Base-by-base conservation (phyloP, 1,284 basidiomycete genomes). In the Sanguinoderma infundibulare region DNA sequence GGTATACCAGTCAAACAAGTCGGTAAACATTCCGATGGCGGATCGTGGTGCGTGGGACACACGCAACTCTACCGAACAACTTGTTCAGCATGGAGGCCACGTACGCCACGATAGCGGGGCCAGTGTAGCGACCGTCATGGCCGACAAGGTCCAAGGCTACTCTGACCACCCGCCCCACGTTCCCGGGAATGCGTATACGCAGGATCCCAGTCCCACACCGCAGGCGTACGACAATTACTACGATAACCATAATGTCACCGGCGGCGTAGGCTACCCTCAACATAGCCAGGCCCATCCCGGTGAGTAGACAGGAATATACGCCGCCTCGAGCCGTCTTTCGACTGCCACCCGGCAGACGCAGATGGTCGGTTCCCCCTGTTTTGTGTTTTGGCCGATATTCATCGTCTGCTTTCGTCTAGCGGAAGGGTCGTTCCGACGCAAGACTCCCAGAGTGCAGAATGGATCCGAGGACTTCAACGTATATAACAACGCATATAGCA, bases 31-130 rank as follows among this genome's bases (percentile, higher is more conserved):
- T 67, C 89, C 87, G 44, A 83, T 88, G 77, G 79, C 78, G 61
- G 79, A 81, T 66, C 86, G 88, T 57, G 81, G 88, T 58, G 85
- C 90, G 38, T 95, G 91, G 91, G 89, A 92, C 65, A 79, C 84
- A 28, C 83, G 89, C 63, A 78, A 81, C 35, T 87, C 86, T 3
- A 75, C 78, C 32, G 89, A 88, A 35, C 57, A 62, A 42, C 56
- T 69, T 42, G 67, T 64, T 60, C 65, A 67, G 57, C 59, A 64
- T 57, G 65, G 68, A 53, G 69, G 67, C 35, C 73, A 75, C 59
- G 56, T 64, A 64, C 70, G 72, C 64, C 66, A 85, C 47, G 80
- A 81, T 57, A 92, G 90, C 69, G 72, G 75, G 14, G 77, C 77
- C 10, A 89, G 86, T 53, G 79, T 83, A 55, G 82, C 85, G 24